Evolutionary conservation across 2,329 filamentous ascomycete genomes (phyloP).

Genomic region (Fusarium armeniacum): DNA sequence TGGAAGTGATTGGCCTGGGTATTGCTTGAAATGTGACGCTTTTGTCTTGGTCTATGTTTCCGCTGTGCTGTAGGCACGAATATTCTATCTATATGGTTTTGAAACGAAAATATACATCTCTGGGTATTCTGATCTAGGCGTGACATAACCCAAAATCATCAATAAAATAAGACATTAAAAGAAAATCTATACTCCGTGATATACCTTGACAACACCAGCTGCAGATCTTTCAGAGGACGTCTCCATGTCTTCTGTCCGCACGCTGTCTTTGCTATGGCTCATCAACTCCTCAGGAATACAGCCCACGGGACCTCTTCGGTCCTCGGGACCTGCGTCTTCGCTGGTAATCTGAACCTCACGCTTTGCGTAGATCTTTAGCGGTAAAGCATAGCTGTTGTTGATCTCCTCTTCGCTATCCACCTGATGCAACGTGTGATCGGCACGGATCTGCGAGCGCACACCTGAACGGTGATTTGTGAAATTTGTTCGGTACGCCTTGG

Average conservation of each 20-base stretch:
- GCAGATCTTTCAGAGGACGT: conserved; percentile 48
- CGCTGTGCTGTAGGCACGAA: conserved; percentile 30
- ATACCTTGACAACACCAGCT: conserved; percentile 49
- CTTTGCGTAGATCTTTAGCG: conserved; percentile 56
- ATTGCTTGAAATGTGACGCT: neutral
- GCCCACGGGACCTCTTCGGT: conserved; percentile 42
- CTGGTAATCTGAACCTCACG: conserved; percentile 53
- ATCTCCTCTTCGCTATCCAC: conserved; percentile 58
- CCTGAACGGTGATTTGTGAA: conserved; percentile 49
- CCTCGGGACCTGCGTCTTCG: conserved; percentile 43
- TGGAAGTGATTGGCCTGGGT: neutral
- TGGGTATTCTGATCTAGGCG: conserved; percentile 27
- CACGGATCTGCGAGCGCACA: conserved; percentile 40
- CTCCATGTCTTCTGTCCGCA: conserved; percentile 43
- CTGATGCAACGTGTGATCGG: conserved; percentile 46
- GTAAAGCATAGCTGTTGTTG: conserved; percentile 51
- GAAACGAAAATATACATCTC: conserved; percentile 7
- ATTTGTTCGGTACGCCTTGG: conserved; percentile 47
- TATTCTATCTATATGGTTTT: conserved; percentile 19
- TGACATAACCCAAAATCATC: conserved; percentile 17
- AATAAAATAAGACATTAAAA: conserved; percentile 17
- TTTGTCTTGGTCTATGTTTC: neutral
- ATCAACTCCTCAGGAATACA: conserved; percentile 39
- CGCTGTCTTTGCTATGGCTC: conserved; percentile 40
- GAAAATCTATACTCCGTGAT: conserved; percentile 45